Conservation (phyloP, 139 green algal genomes). For the Tetradesmus lagerheimii region DNA sequence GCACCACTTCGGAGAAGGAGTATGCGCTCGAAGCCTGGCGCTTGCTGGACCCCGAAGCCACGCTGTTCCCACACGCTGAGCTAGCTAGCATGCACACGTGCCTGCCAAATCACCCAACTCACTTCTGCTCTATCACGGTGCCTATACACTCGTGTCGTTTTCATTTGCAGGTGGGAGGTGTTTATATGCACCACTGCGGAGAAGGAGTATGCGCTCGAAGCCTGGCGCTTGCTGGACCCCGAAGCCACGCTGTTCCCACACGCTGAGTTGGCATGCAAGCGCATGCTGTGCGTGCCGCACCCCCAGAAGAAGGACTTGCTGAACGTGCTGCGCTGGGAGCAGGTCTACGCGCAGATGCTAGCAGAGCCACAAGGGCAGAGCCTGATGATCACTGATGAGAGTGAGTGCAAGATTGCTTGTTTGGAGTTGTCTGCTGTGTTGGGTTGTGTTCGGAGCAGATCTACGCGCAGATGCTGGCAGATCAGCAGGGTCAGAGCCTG, state of each 20-base stretch:
- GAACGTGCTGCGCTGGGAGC: constrained; percentile 38
- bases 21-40: constrained; percentile 91
- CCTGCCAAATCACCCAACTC: background rate
- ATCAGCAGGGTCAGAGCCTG: too few species aligned
- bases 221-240: constrained; percentile 87
- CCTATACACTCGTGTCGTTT: too few species aligned
- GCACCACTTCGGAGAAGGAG: constrained; percentile 83
- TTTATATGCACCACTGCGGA: constrained; percentile 92
- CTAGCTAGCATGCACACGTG: background rate
- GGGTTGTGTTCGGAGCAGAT: too few species aligned
- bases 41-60: constrained; percentile 72
- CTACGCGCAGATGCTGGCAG: too few species aligned
- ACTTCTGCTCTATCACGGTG: background rate
- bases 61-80: constrained; percentile 65
- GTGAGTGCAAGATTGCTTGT: background rate
- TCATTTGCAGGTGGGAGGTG: constrained; percentile 76
- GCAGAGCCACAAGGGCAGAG: background rate
- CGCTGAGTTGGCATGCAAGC: background rate
- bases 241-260: constrained; percentile 66
- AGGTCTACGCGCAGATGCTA: background rate
- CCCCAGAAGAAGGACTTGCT: constrained; percentile 36
- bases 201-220: constrained; percentile 87
- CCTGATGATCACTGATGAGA: constrained; percentile 22
- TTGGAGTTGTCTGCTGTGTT: background rate
- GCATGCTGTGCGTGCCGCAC: constrained; percentile 44